Percentiles rank a stretch among this genome's conserved stretches.
phyloP scores from a whole-genome alignment of 2,329 filamentous ascomycete species.

The Fusarium tjaetaba region DNA sequence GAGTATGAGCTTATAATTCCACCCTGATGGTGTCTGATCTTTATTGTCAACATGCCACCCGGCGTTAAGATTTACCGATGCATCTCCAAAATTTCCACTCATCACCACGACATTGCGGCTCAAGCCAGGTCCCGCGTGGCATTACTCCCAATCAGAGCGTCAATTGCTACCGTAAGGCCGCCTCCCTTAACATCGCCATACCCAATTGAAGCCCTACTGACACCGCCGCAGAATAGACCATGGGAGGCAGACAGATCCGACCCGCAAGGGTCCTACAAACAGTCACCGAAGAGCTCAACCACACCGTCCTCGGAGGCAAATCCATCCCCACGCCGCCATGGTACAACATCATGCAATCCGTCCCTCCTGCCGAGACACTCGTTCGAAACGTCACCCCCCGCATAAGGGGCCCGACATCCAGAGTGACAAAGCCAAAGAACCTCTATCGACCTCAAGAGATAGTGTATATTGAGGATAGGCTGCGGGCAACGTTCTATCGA shows the following conservation, averaged over 20 bases:
- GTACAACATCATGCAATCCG: conserved; percentile 61
- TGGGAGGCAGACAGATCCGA: conserved; percentile 57
- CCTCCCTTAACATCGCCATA: not conserved
- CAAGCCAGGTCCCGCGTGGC: conserved; percentile 16
- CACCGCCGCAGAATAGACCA: conserved; percentile 37
- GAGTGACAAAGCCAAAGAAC: conserved; percentile 66
- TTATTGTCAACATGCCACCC: conserved; percentile 28
- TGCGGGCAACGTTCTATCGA: conserved; percentile 84
- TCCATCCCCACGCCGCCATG: conserved; percentile 56
- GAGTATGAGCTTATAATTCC: too few relatives aligned
- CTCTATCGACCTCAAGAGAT: conserved; percentile 85
- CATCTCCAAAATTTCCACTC: conserved; percentile 46
- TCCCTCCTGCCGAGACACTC: conserved; percentile 68
- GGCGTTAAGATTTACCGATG: conserved; percentile 47
- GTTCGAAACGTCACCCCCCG: conserved; percentile 62
- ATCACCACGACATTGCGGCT: conserved; percentile 28
- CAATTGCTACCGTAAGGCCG: conserved; percentile 35
- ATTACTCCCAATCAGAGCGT: conserved; percentile 27
- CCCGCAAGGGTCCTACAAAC: conserved; percentile 60
- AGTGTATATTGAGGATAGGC: conserved; percentile 81
- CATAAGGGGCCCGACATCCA: conserved; percentile 51
- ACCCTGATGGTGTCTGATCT: not conserved
- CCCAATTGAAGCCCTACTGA: conserved; percentile 1
- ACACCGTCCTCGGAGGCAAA: conserved; percentile 50
- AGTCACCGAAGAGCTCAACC: conserved; percentile 56